Evolutionary conservation across 768 basidiomycete species (phyloP), one percentile per base, ranked within the genome.

Genomic region (Trametes elegans): DNA sequence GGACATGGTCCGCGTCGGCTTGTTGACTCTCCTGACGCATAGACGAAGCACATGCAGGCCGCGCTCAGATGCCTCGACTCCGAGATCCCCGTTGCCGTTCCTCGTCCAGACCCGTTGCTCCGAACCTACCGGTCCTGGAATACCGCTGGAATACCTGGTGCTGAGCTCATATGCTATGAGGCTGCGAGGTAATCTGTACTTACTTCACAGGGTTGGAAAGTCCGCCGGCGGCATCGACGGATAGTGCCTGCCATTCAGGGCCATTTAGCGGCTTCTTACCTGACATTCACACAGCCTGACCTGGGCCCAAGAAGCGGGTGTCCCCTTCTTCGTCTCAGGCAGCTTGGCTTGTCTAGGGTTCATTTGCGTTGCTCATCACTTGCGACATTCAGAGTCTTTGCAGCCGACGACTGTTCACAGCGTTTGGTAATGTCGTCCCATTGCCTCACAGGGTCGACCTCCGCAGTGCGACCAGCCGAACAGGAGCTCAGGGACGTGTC

Each of bases 131-230:
- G 7, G 62, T 62, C 19, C 75, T 83, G 36, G 77, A 82, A 64
- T 76, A 73, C 5, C 67, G 18, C 75, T 83, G 36, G 77, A 82
- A 64, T 76, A 73, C 5, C 67, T 86, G 40, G 74, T 74, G 24
- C 70, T n/a, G n/a, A n/a, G n/a, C n/a, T 85, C 18, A 81, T 84
- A 76, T 78, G 79, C 28, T 85, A n/a, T n/a, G n/a, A n/a, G n/a
- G n/a, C n/a, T n/a, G n/a, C n/a, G n/a, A n/a, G n/a, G n/a, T n/a
- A n/a, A n/a, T n/a, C n/a, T n/a, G n/a, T n/a, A n/a, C n/a, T n/a
- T n/a, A n/a, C n/a, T n/a, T n/a, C n/a, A n/a, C n/a, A n/a, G n/a
- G n/a, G n/a, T n/a, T n/a, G n/a, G n/a, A n/a, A n/a, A n/a, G n/a
- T n/a, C n/a, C n/a, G n/a, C 53, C 10, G 57, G 69, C 5, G 67